These are phyloP conservation scores for Neurospora hispaniola DNA, from an alignment of 495 filamentous ascomycete species.

Conservation along the genomic window DNA sequence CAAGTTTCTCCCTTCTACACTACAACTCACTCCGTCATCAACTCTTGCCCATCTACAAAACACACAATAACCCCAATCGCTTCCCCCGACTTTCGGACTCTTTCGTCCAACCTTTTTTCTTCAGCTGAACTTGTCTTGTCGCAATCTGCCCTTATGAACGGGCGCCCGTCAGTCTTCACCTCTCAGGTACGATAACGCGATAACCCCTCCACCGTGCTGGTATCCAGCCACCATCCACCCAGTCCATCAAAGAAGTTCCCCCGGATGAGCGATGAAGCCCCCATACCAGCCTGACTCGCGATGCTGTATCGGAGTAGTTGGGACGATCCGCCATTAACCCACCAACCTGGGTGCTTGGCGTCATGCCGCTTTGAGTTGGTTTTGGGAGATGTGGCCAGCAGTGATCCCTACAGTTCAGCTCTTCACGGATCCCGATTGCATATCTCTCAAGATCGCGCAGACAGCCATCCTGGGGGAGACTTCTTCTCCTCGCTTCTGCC, in stretches of 20 bases:
- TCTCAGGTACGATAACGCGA: slow-evolving; percentile 65
- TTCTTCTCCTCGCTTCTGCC: not conserved
- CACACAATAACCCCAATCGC: not conserved
- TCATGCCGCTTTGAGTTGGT: not conserved
- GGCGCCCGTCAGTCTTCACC: slow-evolving; percentile 85
- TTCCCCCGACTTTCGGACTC: not conserved
- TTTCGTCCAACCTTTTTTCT: slow-evolving; percentile 3
- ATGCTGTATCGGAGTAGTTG: not conserved
- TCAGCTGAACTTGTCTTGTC: slow-evolving; percentile 17
- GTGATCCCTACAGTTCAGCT: not conserved
- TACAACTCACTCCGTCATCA: slow-evolving; percentile 2
- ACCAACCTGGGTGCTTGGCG: not conserved
- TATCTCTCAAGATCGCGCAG: not conserved
- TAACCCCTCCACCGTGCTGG: not conserved
- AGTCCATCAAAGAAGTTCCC: not conserved
- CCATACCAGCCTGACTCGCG: not conserved
- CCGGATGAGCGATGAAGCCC: not conserved
- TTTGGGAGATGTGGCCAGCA: not conserved
- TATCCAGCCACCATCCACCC: not conserved
- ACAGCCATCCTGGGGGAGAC: not conserved
- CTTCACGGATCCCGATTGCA: not conserved
- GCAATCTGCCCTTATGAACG: slow-evolving; percentile 77
- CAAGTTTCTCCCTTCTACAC: not conserved
- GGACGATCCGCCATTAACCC: not conserved
- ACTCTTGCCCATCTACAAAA: slow-evolving; percentile 1